phyloP scores from a whole-genome alignment of 1,284 basidiomycete genomes.

The Cryptococcus depauperatus region DNA sequence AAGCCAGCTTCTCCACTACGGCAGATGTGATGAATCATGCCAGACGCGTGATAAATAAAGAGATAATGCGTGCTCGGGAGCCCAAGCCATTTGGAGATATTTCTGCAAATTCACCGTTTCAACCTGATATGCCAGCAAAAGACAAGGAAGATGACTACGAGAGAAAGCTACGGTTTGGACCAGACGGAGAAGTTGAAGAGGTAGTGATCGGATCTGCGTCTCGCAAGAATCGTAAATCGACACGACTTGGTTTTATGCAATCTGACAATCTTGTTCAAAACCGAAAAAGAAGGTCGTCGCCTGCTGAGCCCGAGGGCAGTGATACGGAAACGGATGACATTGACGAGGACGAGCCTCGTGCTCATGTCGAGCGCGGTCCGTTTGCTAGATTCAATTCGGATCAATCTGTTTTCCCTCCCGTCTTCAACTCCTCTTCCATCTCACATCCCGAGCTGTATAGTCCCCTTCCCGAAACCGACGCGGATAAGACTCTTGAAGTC shows the following conservation, averaged over 20 bases:
- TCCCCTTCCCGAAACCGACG: neutral
- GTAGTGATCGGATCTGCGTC: conserved; percentile 15
- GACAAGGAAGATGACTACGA: neutral
- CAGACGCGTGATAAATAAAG: conserved; percentile 26
- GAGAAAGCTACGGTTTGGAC: conserved; percentile 15
- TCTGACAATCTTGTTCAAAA: conserved; percentile 1
- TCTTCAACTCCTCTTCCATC: conserved; percentile 26
- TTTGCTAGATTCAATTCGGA: conserved; percentile 2
- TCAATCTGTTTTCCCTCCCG: conserved; percentile 35
- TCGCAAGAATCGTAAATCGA: conserved; percentile 2
- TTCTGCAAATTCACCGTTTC: neutral
- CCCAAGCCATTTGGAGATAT: conserved; percentile 23
- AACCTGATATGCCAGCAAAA: no score
- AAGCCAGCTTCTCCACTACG: conserved; percentile 19
- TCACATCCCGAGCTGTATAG: conserved; percentile 30
- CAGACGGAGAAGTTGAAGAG: conserved; percentile 18
- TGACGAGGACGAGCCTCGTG: conserved; percentile 12
- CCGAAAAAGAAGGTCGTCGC: conserved; percentile 10
- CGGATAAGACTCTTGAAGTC: neutral
- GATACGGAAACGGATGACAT: conserved; percentile 14
- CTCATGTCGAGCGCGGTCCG: neutral
- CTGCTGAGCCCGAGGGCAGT: conserved; percentile 12
- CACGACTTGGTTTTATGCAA: neutral
- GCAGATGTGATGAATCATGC: conserved; percentile 21
- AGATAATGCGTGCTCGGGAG: conserved; percentile 21